These are phyloP conservation scores for Carex littledalei DNA, from an alignment of 176 grass and related monocot species.

Conservation along the genomic window DNA sequence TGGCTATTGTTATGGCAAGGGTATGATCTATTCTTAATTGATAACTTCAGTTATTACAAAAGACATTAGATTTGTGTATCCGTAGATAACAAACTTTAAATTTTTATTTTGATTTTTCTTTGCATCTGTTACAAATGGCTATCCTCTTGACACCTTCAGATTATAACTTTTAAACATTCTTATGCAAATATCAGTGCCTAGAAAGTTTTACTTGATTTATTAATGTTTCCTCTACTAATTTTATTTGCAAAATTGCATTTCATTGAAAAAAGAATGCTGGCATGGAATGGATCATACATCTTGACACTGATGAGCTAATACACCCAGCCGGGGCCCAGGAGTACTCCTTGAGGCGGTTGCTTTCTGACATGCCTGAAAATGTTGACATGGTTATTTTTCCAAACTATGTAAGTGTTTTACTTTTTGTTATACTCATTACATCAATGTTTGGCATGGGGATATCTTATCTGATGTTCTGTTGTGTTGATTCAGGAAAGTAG, in stretches of 20 bases:
- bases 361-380: constrained; percentile 91
- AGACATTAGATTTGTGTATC: not conserved
- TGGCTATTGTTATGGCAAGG: constrained; percentile 98
- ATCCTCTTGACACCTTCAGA: not conserved
- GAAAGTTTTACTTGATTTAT: constrained; percentile 2
- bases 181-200: constrained; percentile 8
- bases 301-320: constrained; percentile 94
- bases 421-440: constrained; percentile 14
- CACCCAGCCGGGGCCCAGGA: constrained; percentile 88
- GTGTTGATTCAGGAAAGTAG: constrained; percentile 69
- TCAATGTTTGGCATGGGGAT: constrained; percentile 22
- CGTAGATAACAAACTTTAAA: not conserved
- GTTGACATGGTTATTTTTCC: constrained; percentile 99
- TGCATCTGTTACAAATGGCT: constrained; percentile 2
- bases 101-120: not conserved
- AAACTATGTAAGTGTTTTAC: constrained; percentile 74
- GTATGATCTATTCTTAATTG: constrained; percentile 34
- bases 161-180: not conserved
- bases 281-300: constrained; percentile 98
- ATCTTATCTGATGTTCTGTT: constrained; percentile 19
- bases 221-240: constrained; percentile 9
- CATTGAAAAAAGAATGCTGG: constrained; percentile 53
- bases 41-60: not conserved
- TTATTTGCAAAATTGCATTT: constrained; percentile 9
- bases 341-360: constrained; percentile 81